Evolutionary conservation across 2,329 filamentous ascomycete species (phyloP), one percentile per base, ranked within the genome.

Genomic region (Fusarium fracticaudum): DNA sequence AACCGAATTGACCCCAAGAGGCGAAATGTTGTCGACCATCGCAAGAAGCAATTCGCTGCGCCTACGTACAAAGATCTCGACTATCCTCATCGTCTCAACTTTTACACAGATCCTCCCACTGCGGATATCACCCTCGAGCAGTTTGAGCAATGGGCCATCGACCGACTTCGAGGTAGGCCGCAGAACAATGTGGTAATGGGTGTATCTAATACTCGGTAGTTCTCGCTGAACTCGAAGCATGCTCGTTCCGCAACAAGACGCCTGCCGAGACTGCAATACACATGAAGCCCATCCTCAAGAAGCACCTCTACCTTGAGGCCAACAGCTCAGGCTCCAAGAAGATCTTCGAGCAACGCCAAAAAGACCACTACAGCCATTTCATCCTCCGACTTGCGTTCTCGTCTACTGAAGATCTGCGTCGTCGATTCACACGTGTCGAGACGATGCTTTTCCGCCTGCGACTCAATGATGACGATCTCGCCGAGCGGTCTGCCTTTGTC

Each of bases 91-190:
- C 92, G 95, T 64, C 89, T 99, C 79, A 99, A 97, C 86, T 96
- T 98, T 84, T 99, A 99, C 85, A 86, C 91, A 48, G 88, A 92
- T 33, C 94, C 96, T 51, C 96, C 96, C 0, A 98, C 95, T 0
- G 93, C 93, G 54, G 96, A 99, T 80, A 96, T 99, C 77, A 97
- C 94, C 1, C 91, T 99, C 47, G 96, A 99, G 81, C 92, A 99
- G 81, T 99, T 99, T 79, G 96, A 99, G 82, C 95, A 98, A 88
- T 99, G 96, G 96, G 96, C 95, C 17, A 98, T 99, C 79, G 94
- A 97, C 79, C 89, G 96, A 65, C 83, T 99, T 75, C 92, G 94
- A 84, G 90, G 94, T 94, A 85, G 63, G 85, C 60, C 14, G 40
- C 40, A 15, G 22, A 5, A 4, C 2, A 12, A 1, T 7, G 3